phyloP scores from a whole-genome alignment of 2,329 filamentous ascomycete species.

The Claviceps quebecensis region DNA sequence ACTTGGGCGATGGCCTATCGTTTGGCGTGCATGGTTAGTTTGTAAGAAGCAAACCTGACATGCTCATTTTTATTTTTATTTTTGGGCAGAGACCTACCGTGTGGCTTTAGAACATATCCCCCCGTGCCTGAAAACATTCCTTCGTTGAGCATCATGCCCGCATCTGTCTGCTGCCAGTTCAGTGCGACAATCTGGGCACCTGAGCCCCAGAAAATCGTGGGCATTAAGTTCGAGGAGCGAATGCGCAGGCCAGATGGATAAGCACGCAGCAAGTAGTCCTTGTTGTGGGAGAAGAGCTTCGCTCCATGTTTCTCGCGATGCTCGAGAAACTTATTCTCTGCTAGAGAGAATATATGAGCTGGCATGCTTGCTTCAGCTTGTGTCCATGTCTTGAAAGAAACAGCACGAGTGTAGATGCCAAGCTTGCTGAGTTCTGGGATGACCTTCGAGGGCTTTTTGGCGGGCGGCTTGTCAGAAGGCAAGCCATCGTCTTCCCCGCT shows the following conservation, averaged over 20 bases:
- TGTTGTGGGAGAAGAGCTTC: slow-evolving; percentile 67
- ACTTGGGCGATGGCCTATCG: slow-evolving; percentile 17
- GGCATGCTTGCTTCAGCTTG: slow-evolving; percentile 56
- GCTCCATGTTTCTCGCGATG: slow-evolving; percentile 34
- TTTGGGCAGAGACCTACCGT: slow-evolving; percentile 28
- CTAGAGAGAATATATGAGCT: slow-evolving; percentile 55
- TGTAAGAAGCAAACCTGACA: not conserved
- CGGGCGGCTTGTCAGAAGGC: slow-evolving; percentile 26
- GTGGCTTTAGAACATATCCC: slow-evolving; percentile 80
- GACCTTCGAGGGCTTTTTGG: slow-evolving; percentile 44
- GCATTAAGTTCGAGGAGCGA: slow-evolving; percentile 75
- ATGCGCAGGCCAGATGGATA: slow-evolving; percentile 77
- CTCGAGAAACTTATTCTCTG: slow-evolving; percentile 50
- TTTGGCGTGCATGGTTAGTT: not conserved
- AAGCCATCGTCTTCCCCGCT: slow-evolving; percentile 23
- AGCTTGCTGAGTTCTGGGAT: slow-evolving; percentile 60
- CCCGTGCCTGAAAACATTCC: slow-evolving; percentile 74
- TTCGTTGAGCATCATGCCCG: slow-evolving; percentile 92
- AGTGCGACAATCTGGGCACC: slow-evolving; percentile 84
- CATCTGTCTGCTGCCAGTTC: slow-evolving; percentile 87
- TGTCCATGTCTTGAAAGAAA: slow-evolving; percentile 65
- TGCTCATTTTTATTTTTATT: not conserved
- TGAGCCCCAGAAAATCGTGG: slow-evolving; percentile 71
- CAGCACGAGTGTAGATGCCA: slow-evolving; percentile 71
- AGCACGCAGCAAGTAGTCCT: slow-evolving; percentile 67